Evolutionary conservation across 2,329 filamentous ascomycete species (phyloP).

Genomic region (Magnaporthiopsis rhizophila): DNA sequence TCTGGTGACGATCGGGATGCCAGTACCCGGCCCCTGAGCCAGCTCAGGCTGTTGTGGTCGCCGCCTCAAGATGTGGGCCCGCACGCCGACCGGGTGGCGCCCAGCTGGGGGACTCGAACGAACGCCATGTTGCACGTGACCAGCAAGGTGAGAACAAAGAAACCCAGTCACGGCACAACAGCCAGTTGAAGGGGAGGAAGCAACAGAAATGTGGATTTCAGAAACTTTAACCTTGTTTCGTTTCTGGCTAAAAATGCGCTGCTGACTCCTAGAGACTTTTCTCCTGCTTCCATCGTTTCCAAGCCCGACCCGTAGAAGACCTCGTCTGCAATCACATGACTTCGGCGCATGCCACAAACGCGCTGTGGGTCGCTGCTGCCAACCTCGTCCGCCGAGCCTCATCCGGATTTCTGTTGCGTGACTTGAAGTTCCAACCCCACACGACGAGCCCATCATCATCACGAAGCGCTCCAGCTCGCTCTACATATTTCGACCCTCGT

Average conservation of each 20-base stretch:
- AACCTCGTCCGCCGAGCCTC: background rate
- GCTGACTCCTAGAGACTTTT: background rate
- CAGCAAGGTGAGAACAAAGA: background rate
- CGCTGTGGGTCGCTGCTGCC: background rate
- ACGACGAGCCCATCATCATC: conserved; percentile 3
- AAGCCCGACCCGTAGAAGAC: background rate
- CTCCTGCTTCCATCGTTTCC: background rate
- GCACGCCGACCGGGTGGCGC: background rate
- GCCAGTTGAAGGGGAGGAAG: background rate
- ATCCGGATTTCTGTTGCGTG: conserved; percentile 5
- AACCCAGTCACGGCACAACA: background rate
- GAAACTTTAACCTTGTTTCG: background rate
- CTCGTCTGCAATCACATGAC: background rate
- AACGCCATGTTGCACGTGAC: background rate
- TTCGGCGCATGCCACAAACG: background rate
- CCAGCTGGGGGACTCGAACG: too few relatives aligned
- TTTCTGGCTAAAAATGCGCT: background rate
- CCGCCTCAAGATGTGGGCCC: background rate
- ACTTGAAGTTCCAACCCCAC: conserved; percentile 7
- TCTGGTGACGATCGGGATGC: background rate
- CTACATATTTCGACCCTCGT: conserved; percentile 3
- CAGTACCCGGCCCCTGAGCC: background rate
- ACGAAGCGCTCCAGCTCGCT: background rate
- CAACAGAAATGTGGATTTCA: background rate
- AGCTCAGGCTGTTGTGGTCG: background rate